Evolutionary conservation across 1,284 basidiomycete genomes (phyloP), one percentile per base, ranked within the genome.

Genomic region (Cystobasidium pallidum): DNA sequence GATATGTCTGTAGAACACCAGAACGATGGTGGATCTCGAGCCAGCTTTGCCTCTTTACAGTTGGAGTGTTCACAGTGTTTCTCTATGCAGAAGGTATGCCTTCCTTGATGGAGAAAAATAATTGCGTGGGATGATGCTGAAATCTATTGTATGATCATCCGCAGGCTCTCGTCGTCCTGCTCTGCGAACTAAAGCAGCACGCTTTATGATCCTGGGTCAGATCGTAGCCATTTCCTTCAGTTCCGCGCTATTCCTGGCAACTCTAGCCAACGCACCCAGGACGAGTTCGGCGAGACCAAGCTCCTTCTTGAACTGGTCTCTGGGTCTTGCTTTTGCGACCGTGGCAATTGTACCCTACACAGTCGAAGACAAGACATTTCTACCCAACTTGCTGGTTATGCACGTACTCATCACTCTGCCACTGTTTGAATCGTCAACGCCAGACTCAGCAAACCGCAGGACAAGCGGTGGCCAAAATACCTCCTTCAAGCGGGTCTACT

Each of bases 1-100:
- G 79, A 10, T 79, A 81, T 47, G 86, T 87, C 0, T 85, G 85
- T 75, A 84, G 83, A 13, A 72, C 71, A 21, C 79, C 82, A 0
- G 74, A 83, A 24, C 86, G 86, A 63, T 90, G 88, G 88, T 90
- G 88, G 88, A 89, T 88, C 87, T 87, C 86, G 76, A 86, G 87
- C 77, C 88, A 88, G 78, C 83, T 91, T 32, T 90, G 88, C 78
- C 80, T 88, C 13, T 88, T 86, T 80, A 89, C 89, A 1, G 86
- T 86, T 1, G 86, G 86, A 0, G 80, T 85, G 36, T 88, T 88
- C 84, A 87, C 87, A 0, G 81, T 86, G 0, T 84, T 89, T 70
- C 79, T 90, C 4, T 83, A 83, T 45, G 80, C 81, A 6, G 84
- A 89, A 83, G 85, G 88, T 88, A 73, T 65, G 83, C 24, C 52